Conservation (phyloP, 345 rosid genomes). For the Iberis pinnata region DNA sequence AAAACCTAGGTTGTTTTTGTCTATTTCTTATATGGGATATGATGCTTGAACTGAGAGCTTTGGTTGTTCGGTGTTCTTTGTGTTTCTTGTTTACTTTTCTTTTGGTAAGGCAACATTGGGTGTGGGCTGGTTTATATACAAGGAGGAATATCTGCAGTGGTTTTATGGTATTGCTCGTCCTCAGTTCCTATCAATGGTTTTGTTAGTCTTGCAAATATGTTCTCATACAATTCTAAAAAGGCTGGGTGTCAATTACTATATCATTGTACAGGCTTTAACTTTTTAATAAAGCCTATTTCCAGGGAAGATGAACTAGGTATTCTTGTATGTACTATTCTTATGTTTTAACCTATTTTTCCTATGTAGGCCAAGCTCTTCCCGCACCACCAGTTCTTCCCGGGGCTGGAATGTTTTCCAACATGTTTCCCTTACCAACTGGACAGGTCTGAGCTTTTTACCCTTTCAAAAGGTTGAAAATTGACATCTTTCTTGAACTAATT, state of each 20-base stretch:
- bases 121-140: constrained; percentile 75
- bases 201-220: constrained; percentile 46
- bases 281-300: constrained; percentile 6
- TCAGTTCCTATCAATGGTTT: constrained; percentile 61
- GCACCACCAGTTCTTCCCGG: constrained; percentile 56
- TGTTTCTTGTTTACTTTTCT: constrained; percentile 72
- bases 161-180: constrained; percentile 75
- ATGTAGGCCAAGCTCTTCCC: constrained; percentile 69
- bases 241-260: constrained; percentile 23
- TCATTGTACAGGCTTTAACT: constrained; percentile 19
- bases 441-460: constrained; percentile 39
- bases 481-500: constrained; percentile 6
- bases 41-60: constrained; percentile 57
- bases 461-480: neutral
- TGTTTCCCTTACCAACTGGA: constrained; percentile 53
- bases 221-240: constrained; percentile 34
- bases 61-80: constrained; percentile 55
- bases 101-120: constrained; percentile 79
- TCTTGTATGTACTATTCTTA: constrained; percentile 7
- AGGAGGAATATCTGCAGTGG: constrained; percentile 62
- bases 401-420: constrained; percentile 74
- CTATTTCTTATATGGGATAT: constrained; percentile 38
- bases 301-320: constrained; percentile 3
- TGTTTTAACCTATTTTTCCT: constrained; percentile 16
- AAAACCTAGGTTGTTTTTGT: constrained; percentile 29